phyloP scores from a whole-genome alignment of 306 rosid species.

The Cyclanthera cordifolia region DNA sequence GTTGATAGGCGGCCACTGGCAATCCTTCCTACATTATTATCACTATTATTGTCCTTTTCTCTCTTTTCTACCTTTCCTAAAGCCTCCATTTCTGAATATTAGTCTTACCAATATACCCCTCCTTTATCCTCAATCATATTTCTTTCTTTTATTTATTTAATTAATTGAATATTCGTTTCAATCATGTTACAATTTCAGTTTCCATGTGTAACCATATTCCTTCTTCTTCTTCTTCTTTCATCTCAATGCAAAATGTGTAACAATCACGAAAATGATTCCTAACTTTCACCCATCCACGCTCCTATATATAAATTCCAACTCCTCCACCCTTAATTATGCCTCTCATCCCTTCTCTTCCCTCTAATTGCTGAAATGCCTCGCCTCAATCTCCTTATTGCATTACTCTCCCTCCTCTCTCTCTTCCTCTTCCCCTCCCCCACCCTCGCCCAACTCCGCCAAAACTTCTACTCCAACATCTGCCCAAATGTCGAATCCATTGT shows the following conservation, averaged over 20 bases:
- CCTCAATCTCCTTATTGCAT: constrained; percentile 17
- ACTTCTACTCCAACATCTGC: constrained; percentile 52
- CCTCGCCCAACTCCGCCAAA: constrained; percentile 44
- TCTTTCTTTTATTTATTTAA: too few relatives aligned
- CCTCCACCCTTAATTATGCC: constrained; percentile 2
- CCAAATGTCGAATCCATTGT: constrained; percentile 72
- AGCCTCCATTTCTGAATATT: constrained; percentile 7
- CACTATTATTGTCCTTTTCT: not conserved
- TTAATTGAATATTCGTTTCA: not conserved
- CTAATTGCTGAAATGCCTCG: constrained; percentile 29
- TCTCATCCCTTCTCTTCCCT: not conserved
- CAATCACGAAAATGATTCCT: not conserved
- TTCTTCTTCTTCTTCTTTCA: too few relatives aligned
- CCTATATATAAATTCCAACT: constrained; percentile 3
- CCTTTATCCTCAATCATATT: not conserved
- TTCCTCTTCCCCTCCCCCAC: constrained; percentile 27
- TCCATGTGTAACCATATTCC: not conserved
- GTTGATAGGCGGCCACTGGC: not conserved
- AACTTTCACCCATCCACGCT: not conserved
- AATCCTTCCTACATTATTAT: too few relatives aligned
- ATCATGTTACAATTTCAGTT: not conserved
- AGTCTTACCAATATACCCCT: not conserved
- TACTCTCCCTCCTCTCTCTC: constrained; percentile 29
- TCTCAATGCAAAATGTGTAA: not conserved
- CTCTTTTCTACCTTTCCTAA: not conserved